Base-by-base conservation (phyloP, 2,329 filamentous ascomycete species). In the Ophiostoma fasciatum region DNA sequence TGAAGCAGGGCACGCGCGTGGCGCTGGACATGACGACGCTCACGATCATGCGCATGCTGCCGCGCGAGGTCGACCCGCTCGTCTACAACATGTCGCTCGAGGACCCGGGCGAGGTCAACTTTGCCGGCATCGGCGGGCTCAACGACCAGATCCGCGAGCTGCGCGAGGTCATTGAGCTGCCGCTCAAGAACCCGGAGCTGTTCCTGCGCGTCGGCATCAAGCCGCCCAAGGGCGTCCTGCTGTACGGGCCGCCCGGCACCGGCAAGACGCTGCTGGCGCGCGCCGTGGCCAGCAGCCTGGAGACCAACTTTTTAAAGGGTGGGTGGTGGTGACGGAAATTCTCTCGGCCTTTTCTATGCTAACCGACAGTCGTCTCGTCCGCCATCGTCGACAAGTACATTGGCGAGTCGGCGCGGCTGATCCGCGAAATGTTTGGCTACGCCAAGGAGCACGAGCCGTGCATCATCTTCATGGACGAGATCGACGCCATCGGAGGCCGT, bases 401-500 rank as follows among this genome's bases (percentile, higher is more conserved):
- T 46, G 90, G 90, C 59, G 90, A 98, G 63, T 98, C 90, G 10
- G 90, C 90, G 26, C 80, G 92, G 47, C 68, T 98, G 46, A 98
- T 98, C 52, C 78, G 90, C 57, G 90, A 98, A 60, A 98, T 98
- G 92, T 98, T 98, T 54, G 92, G 90, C 40, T 98, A 98, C 54
- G 90, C 92, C 51, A 96, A 94, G 62, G 92, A 98, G 58, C 90
- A 98, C 58, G 90, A 98, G 60, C 90, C 90, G 27, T 98, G 90
- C 59, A 98, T 98, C 59, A 98, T 98, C 62, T 98, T 98, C 72
- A 98, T 98, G 90, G 92, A 98, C 68, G 90, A 98, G 63, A 98
- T 98, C 54, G 90, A 98, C 54, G 90, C 90, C 53, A 98, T 98
- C 52, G 90, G 90, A 57, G 92, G 92, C 44, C 76, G 92, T 50